phyloP scores from a whole-genome alignment of 2,329 filamentous ascomycete species.

The Alternaria tenuissima region DNA sequence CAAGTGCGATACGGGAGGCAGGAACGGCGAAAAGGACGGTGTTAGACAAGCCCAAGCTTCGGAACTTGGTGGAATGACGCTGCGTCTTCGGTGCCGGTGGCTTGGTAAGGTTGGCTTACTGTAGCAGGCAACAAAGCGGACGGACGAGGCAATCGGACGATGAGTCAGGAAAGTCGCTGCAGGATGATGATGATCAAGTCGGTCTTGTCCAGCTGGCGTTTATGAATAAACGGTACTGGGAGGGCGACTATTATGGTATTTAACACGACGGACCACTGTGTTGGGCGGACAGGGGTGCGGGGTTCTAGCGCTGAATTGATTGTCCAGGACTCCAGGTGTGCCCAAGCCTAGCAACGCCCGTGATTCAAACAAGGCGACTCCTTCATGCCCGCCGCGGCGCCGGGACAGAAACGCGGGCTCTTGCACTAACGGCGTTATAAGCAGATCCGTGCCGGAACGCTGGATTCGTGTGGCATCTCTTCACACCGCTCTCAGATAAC shows the following conservation, averaged over 20 bases:
- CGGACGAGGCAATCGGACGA: constrained; percentile 7
- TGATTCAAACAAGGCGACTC: constrained; percentile 27
- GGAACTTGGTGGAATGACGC: constrained; percentile 30
- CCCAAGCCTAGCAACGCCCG: constrained; percentile 21
- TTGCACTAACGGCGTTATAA: constrained; percentile 38
- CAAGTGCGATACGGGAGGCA: constrained; percentile 20
- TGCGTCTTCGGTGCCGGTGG: constrained; percentile 23
- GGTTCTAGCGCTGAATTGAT: constrained; percentile 33
- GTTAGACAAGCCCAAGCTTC: constrained; percentile 21
- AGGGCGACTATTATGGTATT: constrained; percentile 33
- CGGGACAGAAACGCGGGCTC: constrained; percentile 44
- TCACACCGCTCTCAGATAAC: constrained; percentile 35
- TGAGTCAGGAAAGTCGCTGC: constrained; percentile 19
- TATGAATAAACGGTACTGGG: constrained; percentile 19
- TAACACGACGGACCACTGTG: constrained; percentile 34
- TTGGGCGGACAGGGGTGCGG: constrained; percentile 41
- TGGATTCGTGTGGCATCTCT: constrained; percentile 26
- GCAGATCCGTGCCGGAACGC: constrained; percentile 40
- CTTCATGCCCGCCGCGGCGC: constrained; percentile 39
- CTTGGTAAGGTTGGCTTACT: constrained; percentile 32
- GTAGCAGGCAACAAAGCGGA: constrained; percentile 8
- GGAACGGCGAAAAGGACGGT: constrained; percentile 16
- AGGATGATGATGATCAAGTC: constrained; percentile 29
- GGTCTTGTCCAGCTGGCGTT: constrained; percentile 32
- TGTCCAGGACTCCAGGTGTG: constrained; percentile 17